These are phyloP conservation scores for Kuraishia hungarica DNA, from an alignment of 805 yeast genomes.

Conservation along the genomic window DNA sequence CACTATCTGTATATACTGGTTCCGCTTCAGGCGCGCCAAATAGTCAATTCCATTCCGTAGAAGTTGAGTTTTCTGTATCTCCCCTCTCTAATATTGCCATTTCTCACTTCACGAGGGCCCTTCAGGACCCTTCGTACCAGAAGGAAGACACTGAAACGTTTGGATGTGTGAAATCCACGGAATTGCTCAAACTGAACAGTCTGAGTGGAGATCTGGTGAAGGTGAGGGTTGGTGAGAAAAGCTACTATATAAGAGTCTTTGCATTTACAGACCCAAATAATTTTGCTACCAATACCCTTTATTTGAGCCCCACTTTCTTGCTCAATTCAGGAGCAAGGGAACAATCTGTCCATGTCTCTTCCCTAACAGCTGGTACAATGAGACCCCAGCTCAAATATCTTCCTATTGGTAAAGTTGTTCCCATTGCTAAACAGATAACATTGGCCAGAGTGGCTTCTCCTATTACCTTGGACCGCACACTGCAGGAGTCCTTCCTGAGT, in stretches of 20 bases:
- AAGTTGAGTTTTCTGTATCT: constrained; percentile 6
- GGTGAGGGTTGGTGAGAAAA: constrained; percentile 12
- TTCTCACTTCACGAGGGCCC: constrained; percentile 9
- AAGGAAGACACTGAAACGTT: constrained; percentile 37
- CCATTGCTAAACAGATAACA: constrained; percentile 52
- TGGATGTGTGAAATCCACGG: constrained; percentile 37
- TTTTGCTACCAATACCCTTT: constrained; percentile 29
- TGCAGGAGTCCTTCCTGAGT: constrained; percentile 51
- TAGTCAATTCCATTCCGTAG: neutral
- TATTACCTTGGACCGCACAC: constrained; percentile 51
- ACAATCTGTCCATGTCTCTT: constrained; percentile 1
- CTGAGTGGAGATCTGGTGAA: constrained; percentile 63
- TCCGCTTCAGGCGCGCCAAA: too few relatives aligned
- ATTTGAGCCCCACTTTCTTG: constrained; percentile 56
- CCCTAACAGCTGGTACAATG: constrained; percentile 8
- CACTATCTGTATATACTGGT: neutral
- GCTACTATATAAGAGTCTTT: constrained; percentile 32
- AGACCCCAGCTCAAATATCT: constrained; percentile 11
- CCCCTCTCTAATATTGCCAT: constrained; percentile 7
- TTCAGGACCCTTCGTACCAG: neutral
- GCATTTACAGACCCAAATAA: constrained; percentile 60
- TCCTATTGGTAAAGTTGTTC: constrained; percentile 20
- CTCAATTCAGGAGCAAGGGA: constrained; percentile 38
- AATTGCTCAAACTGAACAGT: constrained; percentile 47
- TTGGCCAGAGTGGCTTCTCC: constrained; percentile 65